Evolutionary conservation across 441 rosid species (phyloP).

Genomic region (Gossypium lobatum): DNA sequence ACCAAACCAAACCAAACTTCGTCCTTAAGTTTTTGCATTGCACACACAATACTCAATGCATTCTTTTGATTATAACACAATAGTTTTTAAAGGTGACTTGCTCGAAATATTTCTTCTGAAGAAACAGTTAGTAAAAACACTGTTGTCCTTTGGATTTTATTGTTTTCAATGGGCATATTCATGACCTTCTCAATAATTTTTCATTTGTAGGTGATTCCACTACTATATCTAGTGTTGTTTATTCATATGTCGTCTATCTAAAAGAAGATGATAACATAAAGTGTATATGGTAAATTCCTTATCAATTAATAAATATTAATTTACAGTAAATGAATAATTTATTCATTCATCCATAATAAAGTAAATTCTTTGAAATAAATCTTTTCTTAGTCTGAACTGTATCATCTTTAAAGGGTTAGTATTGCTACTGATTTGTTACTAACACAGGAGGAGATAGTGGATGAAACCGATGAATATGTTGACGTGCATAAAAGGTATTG

Average conservation of each 20-base stretch:
- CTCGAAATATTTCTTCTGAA: not conserved
- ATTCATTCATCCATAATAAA: not conserved
- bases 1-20: not conserved
- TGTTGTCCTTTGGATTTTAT: not conserved
- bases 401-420: not conserved
- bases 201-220: not conserved
- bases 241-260: not conserved
- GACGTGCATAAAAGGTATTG: conserved; percentile 95
- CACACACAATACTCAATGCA: not conserved
- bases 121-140: not conserved
- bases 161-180: not conserved
- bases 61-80: not conserved
- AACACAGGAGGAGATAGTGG: conserved; percentile 91
- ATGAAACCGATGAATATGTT: conserved; percentile 96
- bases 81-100: not conserved
- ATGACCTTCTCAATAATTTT: not conserved
- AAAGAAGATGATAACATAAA: not conserved
- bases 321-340: not conserved
- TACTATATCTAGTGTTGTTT: not conserved
- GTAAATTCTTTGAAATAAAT: not conserved
- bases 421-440: not conserved
- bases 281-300: not conserved
- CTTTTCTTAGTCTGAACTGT: not conserved
- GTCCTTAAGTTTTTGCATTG: not conserved
- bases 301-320: not conserved